phyloP scores from a whole-genome alignment of 805 yeast species.

The Cyberlindnera misumaiensis region DNA sequence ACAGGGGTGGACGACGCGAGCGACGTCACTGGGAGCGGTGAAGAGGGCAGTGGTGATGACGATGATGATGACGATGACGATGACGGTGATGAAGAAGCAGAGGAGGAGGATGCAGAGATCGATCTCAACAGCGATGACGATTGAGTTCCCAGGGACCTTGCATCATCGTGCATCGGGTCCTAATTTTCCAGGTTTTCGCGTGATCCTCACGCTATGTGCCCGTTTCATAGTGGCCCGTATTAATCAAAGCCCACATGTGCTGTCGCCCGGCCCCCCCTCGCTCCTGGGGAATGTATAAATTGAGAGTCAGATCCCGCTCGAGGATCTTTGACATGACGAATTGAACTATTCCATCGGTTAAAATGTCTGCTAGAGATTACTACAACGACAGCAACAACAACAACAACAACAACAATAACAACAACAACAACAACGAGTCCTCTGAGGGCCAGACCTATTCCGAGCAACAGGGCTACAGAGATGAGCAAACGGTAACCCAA shows the following conservation, averaged over 20 bases:
- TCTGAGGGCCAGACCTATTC: constrained; percentile 6
- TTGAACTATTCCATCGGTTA: too few species aligned
- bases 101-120: constrained; percentile 15
- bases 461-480: constrained; percentile 11
- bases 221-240: too few species aligned
- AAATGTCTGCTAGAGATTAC: too few species aligned
- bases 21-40: constrained; percentile 23
- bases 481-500: constrained; percentile 10
- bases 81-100: constrained; percentile 13
- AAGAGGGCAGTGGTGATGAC: constrained; percentile 20
- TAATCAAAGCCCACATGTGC: too few species aligned
- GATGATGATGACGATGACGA: constrained; percentile 11
- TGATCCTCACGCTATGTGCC: too few species aligned
- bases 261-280: too few species aligned
- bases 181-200: too few species aligned
- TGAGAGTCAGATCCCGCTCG: too few species aligned
- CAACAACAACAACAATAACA: constrained; percentile 9
- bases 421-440: constrained; percentile 32
- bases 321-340: too few species aligned
- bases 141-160: background rate
- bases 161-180: too few species aligned
- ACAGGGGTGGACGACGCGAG: constrained; percentile 24
- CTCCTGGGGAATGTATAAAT: too few species aligned
- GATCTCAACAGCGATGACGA: constrained; percentile 16
- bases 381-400: constrained; percentile 37